Conservation (phyloP, 345 rosid genomes). For the Arabis alpina region DNA sequence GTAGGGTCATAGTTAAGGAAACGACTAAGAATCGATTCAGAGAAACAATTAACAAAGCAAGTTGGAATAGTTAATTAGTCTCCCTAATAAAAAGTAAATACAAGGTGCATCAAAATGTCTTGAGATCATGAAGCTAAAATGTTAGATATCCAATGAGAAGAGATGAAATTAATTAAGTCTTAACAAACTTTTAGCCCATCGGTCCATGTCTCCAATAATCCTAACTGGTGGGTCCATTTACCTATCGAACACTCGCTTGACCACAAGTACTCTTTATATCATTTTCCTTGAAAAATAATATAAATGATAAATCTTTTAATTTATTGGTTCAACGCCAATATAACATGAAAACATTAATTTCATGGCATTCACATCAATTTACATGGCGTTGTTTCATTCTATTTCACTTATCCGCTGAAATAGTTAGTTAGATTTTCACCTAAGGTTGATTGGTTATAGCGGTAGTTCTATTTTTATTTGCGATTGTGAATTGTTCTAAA, state of each 20-base stretch:
- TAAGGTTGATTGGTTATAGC: background rate
- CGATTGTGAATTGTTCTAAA: background rate
- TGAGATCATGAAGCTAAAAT: conserved; percentile 29
- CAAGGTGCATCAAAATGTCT: conserved; percentile 33
- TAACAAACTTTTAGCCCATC: conserved; percentile 47
- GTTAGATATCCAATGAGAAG: conserved; percentile 36
- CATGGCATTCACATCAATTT: conserved; percentile 9
- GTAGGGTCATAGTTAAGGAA: conserved; percentile 29
- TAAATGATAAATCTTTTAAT: background rate
- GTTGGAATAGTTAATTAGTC: conserved; percentile 20
- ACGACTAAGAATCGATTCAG: conserved; percentile 16
- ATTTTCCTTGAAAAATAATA: background rate
- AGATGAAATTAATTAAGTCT: conserved; percentile 32
- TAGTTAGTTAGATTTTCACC: background rate
- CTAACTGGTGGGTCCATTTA: conserved; percentile 42
- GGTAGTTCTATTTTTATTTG: background rate
- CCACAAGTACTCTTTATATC: conserved; percentile 34
- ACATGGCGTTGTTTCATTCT: background rate
- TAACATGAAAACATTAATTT: conserved; percentile 16
- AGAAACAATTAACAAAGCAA: conserved; percentile 22
- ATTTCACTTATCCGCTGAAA: conserved; percentile 15
- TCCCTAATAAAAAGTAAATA: conserved; percentile 11
- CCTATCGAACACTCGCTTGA: conserved; percentile 26
- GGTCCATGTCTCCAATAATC: conserved; percentile 40
- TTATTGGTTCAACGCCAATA: background rate